Conservation (phyloP, 805 yeast genomes). For the Lipomyces yamadae region DNA sequence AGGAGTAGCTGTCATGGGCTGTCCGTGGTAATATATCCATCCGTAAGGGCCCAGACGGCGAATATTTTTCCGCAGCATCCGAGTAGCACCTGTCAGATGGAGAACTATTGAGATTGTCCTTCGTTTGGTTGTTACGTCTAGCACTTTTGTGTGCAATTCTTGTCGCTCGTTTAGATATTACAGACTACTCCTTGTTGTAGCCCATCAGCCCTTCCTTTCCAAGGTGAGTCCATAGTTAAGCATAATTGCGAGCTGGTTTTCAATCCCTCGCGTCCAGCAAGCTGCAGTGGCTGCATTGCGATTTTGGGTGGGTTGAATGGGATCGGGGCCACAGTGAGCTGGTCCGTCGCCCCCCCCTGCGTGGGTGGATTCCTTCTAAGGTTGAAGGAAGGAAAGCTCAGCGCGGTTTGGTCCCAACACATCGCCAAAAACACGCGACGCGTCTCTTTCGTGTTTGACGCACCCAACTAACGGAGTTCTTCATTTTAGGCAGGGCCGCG, state of each 20-base stretch:
- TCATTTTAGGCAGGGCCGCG: background rate
- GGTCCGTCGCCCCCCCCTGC: background rate
- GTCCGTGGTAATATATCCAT: background rate
- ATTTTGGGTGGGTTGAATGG: background rate
- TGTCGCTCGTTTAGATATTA: background rate
- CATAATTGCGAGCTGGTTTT: background rate
- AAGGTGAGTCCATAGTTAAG: background rate
- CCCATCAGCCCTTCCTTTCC: background rate
- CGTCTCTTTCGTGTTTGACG: background rate
- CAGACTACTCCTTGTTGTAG: too few species aligned
- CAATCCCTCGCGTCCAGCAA: background rate
- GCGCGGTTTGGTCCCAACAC: slow-evolving; percentile 1
- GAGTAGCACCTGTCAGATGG: background rate
- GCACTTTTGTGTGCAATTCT: background rate
- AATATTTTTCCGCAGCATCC: background rate
- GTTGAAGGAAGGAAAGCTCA: background rate
- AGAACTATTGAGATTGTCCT: background rate
- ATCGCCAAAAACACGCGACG: background rate
- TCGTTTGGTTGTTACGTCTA: background rate
- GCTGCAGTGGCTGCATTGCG: too few species aligned
- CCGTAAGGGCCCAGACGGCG: background rate
- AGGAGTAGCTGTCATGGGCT: background rate
- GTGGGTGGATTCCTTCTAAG: background rate
- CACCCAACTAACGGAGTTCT: background rate
- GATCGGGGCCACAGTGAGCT: background rate